These are phyloP conservation scores for Trichoderma atroviride DNA, from an alignment of 2,329 filamentous ascomycete genomes.

Conservation along the genomic window DNA sequence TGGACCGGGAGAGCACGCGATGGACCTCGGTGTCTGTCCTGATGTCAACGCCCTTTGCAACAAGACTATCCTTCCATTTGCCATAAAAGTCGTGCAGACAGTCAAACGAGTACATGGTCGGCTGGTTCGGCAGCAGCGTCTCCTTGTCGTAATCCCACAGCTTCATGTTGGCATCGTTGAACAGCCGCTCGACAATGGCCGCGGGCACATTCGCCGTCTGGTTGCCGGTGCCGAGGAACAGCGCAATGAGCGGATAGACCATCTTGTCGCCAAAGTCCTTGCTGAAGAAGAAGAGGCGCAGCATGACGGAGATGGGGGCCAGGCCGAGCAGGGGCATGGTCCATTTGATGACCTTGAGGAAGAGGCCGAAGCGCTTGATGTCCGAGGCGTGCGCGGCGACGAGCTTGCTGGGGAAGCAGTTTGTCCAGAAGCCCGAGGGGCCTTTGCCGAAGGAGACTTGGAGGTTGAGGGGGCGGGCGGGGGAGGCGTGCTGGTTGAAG, in stretches of 20 bases:
- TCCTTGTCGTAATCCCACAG: conserved; percentile 62
- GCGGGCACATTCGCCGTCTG: conserved; percentile 71
- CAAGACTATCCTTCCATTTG: conserved; percentile 58
- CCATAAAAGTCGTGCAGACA: conserved; percentile 64
- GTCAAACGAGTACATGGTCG: conserved; percentile 68
- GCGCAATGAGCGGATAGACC: conserved; percentile 69
- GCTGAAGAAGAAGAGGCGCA: conserved; percentile 69
- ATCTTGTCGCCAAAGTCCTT: conserved; percentile 72
- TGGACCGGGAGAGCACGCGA: conserved; percentile 53
- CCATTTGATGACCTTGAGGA: conserved; percentile 60
- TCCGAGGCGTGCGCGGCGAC: conserved; percentile 58
- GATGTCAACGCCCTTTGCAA: conserved; percentile 58
- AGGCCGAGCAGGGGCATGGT: conserved; percentile 63
- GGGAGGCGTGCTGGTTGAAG: conserved; percentile 59
- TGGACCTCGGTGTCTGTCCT: conserved; percentile 60
- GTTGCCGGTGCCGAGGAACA: conserved; percentile 76
- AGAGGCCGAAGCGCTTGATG: conserved; percentile 57
- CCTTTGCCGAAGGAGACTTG: conserved; percentile 67
- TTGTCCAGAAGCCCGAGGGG: conserved; percentile 63
- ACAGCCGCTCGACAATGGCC: conserved; percentile 65
- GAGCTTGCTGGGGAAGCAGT: conserved; percentile 63
- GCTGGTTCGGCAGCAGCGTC: conserved; percentile 59
- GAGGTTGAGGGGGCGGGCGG: conserved; percentile 60
- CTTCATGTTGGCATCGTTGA: conserved; percentile 60
- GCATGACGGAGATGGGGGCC: conserved; percentile 64